Evolutionary conservation across 768 basidiomycete genomes (phyloP), one percentile per base, ranked within the genome.

Genomic region (Boletus speciosus): DNA sequence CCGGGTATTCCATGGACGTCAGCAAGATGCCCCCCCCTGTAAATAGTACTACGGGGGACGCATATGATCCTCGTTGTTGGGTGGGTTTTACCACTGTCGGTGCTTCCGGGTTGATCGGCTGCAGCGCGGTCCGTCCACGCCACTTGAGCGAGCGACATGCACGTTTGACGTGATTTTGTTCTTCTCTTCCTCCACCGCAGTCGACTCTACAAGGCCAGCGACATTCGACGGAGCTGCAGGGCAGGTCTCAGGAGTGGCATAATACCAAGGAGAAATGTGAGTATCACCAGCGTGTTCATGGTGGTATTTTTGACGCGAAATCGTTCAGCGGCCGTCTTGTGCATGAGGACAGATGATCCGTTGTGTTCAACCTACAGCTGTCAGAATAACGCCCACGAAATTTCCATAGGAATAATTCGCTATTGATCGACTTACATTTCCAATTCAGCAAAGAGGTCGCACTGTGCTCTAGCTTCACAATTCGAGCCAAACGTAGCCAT

Each of bases 371-470:
- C 29, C 37, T 29, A 40, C 38, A 54, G 16, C 27, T 35, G 44
- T 43, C 49, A 41, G 46, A 56, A 38, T 54, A 41, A 21, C 43
- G 49, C 53, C n/a, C 47, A 47, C 47, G 2, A 34, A 43, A 43
- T 27, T 27, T 16, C 29, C 46, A 42, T 51, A 31, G 29, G 52
- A 42, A 53, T 43, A 19, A 43, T 42, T 46, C 34, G 34, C 36
- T 42, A 27, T 34, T 40, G 63, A 66, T 68, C 61, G 32, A 47
- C 52, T 57, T 45, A 35, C 59, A 58, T 61, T 68, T 61, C 54
- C 56, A 61, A 68, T 60, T 46, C 40, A 43, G 21, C 44, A 46
- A 41, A 44, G 43, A 35, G 15, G 25, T 48, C 41, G 23, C 35
- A 39, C 52, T 54, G 57, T 41, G 51, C 42, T 54, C 15, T 39